Evolutionary conservation across 345 rosid genomes (phyloP).

Genomic region (Cardamine resedifolia): DNA sequence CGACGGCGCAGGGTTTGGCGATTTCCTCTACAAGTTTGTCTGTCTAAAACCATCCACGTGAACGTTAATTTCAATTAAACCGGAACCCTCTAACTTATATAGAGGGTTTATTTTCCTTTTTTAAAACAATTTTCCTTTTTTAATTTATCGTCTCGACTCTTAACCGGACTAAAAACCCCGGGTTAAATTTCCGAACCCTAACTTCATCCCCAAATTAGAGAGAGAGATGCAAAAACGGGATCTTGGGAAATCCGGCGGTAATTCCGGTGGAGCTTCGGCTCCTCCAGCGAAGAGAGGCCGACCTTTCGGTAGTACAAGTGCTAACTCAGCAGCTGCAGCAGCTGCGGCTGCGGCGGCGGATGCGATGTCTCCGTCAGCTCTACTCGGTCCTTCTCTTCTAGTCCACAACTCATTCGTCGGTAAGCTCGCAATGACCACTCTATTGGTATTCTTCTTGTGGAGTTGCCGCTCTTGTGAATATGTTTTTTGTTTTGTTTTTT

Average conservation of each 20-base stretch:
- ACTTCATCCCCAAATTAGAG: constrained; percentile 6
- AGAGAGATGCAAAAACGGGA: constrained; percentile 87
- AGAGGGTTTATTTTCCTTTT: background rate
- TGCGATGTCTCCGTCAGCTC: constrained; percentile 60
- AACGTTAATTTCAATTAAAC: background rate
- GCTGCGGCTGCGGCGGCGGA: constrained; percentile 55
- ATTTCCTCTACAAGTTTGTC: constrained; percentile 11
- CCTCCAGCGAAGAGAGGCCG: constrained; percentile 85
- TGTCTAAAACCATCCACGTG: constrained; percentile 4
- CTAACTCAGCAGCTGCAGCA: constrained; percentile 43
- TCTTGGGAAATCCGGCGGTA: constrained; percentile 64
- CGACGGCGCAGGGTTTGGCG: constrained; percentile 37
- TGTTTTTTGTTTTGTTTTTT: background rate
- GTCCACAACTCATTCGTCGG: constrained; percentile 89
- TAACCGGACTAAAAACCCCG: constrained; percentile 11
- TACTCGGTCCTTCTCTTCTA: constrained; percentile 89
- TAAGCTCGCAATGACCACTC: constrained; percentile 38
- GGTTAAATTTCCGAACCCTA: constrained; percentile 23
- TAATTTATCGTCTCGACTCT: background rate
- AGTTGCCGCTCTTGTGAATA: background rate
- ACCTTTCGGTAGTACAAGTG: constrained; percentile 73
- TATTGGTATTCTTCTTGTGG: background rate
- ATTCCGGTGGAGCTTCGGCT: constrained; percentile 61
- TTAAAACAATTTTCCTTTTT: background rate
- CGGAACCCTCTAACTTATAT: background rate